Conservation (phyloP, 2,329 filamentous ascomycete species). For the Ascochyta pisi region DNA sequence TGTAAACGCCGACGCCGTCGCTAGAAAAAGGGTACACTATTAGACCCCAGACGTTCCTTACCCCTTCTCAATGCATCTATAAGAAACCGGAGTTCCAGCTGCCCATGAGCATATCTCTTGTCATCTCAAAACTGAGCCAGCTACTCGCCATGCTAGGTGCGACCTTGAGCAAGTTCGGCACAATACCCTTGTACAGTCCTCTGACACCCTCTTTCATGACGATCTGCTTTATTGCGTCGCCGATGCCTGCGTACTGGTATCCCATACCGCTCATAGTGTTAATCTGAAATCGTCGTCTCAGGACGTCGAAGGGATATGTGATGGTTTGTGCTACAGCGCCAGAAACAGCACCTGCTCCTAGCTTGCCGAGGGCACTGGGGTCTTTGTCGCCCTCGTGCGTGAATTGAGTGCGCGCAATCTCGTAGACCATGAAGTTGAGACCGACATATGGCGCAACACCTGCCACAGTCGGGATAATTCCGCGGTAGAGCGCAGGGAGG, state of each 20-base stretch:
- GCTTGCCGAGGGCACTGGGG: slow-evolving; percentile 78
- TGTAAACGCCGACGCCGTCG: slow-evolving; percentile 14
- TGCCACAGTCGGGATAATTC: slow-evolving; percentile 90
- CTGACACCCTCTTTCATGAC: slow-evolving; percentile 80
- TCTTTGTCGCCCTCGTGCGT: slow-evolving; percentile 89
- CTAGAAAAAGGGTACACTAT: background rate
- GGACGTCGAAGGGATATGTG: slow-evolving; percentile 96
- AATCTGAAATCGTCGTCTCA: slow-evolving; percentile 94
- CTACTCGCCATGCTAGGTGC: slow-evolving; percentile 98
- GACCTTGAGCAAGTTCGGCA: slow-evolving; percentile 94
- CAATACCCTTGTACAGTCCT: slow-evolving; percentile 94
- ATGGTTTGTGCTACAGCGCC: slow-evolving; percentile 95
- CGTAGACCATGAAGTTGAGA: slow-evolving; percentile 98
- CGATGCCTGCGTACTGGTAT: slow-evolving; percentile 89
- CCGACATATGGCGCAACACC: slow-evolving; percentile 97
- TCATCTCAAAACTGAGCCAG: slow-evolving; percentile 97
- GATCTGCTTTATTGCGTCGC: slow-evolving; percentile 83
- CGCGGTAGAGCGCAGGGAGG: slow-evolving; percentile 83
- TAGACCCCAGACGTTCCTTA: background rate
- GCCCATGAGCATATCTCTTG: slow-evolving; percentile 80
- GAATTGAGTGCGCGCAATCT: slow-evolving; percentile 81
- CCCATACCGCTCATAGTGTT: slow-evolving; percentile 99
- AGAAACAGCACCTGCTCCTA: slow-evolving; percentile 90
- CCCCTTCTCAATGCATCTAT: slow-evolving; percentile 21
- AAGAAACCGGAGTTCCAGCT: slow-evolving; percentile 41